phyloP scores from a whole-genome alignment of 306 rosid species.

The Medicago arabica region DNA sequence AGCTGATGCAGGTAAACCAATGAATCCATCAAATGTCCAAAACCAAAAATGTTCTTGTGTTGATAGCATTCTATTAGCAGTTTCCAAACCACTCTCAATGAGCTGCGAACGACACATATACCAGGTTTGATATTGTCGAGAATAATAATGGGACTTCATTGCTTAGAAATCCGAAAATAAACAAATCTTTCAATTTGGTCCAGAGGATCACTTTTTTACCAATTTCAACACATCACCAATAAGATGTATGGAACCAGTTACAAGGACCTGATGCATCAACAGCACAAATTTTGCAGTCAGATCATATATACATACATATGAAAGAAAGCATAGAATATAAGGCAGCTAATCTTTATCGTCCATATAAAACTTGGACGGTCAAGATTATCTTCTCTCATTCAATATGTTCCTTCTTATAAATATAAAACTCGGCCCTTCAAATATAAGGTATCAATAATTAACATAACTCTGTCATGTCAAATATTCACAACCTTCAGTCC shows the following conservation, averaged over 20 bases:
- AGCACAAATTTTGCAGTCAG: slow-evolving; percentile 34
- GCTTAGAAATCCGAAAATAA: slow-evolving; percentile 14
- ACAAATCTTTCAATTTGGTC: slow-evolving; percentile 30
- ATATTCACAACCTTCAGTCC: slow-evolving; percentile 1
- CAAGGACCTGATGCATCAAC: slow-evolving; percentile 73
- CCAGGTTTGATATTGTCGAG: neutral
- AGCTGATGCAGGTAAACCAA: slow-evolving; percentile 31
- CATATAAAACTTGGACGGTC: neutral
- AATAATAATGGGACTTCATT: neutral
- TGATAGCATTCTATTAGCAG: slow-evolving; percentile 29
- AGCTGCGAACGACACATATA: neutral
- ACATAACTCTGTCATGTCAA: neutral
- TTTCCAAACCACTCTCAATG: slow-evolving; percentile 22
- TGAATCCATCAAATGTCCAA: slow-evolving; percentile 15
- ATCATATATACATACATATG: slow-evolving; percentile 8
- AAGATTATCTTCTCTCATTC: slow-evolving; percentile 3
- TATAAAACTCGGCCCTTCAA: neutral
- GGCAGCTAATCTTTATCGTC: neutral
- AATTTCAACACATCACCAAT: slow-evolving; percentile 87
- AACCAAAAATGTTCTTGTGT: slow-evolving; percentile 2
- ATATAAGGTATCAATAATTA: neutral
- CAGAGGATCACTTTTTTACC: slow-evolving; percentile 66
- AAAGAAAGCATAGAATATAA: neutral
- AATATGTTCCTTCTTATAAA: neutral
- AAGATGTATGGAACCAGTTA: slow-evolving; percentile 92